Percentiles rank a stretch among this genome's conserved stretches.
Evolutionary conservation across 2,329 filamentous ascomycete species (phyloP).

Genomic region (Colletotrichum destructivum): DNA sequence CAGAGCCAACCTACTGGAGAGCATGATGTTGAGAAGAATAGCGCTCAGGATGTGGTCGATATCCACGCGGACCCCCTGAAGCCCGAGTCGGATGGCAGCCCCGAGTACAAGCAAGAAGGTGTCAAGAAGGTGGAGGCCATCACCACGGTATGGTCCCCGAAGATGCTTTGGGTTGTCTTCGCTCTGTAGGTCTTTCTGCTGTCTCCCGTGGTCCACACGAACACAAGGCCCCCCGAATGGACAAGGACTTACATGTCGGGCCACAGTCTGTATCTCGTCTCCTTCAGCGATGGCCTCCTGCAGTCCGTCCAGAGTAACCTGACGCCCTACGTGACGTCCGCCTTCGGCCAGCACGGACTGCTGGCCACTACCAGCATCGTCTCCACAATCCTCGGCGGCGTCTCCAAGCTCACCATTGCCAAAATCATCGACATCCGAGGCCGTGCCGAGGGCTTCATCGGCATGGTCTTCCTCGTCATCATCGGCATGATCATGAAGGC

Average conservation of each 20-base stretch:
- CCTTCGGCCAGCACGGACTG: constrained; percentile 75
- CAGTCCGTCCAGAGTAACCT: constrained; percentile 62
- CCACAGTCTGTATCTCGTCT: constrained; percentile 56
- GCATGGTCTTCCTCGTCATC: constrained; percentile 60
- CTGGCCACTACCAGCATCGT: constrained; percentile 77
- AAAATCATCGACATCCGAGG: constrained; percentile 67
- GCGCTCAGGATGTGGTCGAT: constrained; percentile 42
- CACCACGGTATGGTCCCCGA: constrained; percentile 56
- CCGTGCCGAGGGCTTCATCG: constrained; percentile 61
- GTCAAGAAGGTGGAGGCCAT: constrained; percentile 57
- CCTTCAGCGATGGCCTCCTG: constrained; percentile 56
- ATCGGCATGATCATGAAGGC: constrained; percentile 76
- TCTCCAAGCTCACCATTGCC: constrained; percentile 58
- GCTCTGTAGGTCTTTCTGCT: constrained; percentile 51
- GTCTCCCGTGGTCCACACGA: too few relatives aligned
- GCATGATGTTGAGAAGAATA: constrained; percentile 44
- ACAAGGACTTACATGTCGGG: not conserved
- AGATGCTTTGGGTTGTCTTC: constrained; percentile 57
- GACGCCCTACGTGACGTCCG: constrained; percentile 76
- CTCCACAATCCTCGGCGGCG: constrained; percentile 60
- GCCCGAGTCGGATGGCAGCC: constrained; percentile 43
- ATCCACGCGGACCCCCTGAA: constrained; percentile 41
- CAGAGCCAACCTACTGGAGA: not conserved
- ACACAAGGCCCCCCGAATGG: not conserved
- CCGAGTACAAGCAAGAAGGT: constrained; percentile 54